These are phyloP conservation scores for Senna tora DNA, from an alignment of 306 rosid species.

Conservation along the genomic window DNA sequence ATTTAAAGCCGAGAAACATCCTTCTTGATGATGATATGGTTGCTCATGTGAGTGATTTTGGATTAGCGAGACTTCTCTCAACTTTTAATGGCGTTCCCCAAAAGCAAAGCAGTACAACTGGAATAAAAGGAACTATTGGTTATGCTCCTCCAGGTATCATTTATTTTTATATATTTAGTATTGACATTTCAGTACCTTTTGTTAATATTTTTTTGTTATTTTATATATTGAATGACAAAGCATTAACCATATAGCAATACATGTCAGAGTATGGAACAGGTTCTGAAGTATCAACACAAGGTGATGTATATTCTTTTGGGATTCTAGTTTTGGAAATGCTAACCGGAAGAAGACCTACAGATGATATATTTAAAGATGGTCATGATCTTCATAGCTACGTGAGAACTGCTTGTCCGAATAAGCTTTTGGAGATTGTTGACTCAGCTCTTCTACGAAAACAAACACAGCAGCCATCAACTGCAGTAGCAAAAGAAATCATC, in stretches of 20 bases:
- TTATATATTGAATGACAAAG: background rate
- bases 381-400: background rate
- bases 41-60: background rate
- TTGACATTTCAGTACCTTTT: too few relatives aligned
- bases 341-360: too few relatives aligned
- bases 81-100: background rate
- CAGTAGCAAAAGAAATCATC: background rate
- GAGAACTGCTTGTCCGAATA: background rate
- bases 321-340: too few relatives aligned
- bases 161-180: too few relatives aligned
- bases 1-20: too few relatives aligned
- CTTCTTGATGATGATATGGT: too few relatives aligned
- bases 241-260: too few relatives aligned
- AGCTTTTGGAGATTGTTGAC: conserved; percentile 1
- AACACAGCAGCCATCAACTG: too few relatives aligned
- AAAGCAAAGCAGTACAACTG: background rate
- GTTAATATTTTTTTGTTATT: background rate
- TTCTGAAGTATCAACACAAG: background rate
- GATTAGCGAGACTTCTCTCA: conserved; percentile 1
- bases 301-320: too few relatives aligned
- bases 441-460: background rate
- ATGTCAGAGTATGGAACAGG: background rate
- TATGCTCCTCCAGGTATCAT: conserved; percentile 33
- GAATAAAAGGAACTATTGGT: conserved; percentile 1
- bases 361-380: too few relatives aligned